Conservation (phyloP, 768 basidiomycete species). For the Rhizopogon rudus region DNA sequence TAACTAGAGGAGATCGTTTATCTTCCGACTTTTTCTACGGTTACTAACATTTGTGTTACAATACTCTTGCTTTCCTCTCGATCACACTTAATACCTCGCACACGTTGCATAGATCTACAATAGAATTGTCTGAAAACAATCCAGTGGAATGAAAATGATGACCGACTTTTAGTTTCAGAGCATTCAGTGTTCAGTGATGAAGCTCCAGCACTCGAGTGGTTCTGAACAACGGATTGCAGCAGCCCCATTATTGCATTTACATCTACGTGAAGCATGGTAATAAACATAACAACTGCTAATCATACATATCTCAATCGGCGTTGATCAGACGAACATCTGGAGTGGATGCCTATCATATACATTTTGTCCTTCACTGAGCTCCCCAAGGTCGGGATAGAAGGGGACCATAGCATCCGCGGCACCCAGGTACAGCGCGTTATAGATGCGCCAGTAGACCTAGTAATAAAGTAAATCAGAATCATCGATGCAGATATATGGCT, state of each 20-base stretch:
- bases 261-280: background rate
- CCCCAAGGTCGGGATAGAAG: constrained; percentile 89
- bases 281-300: constrained; percentile 1
- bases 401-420: constrained; percentile 90
- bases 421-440: constrained; percentile 92
- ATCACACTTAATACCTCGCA: background rate
- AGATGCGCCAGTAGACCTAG: constrained; percentile 87
- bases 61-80: background rate
- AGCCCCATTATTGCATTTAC: background rate
- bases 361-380: constrained; percentile 89
- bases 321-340: constrained; percentile 70
- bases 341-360: constrained; percentile 81
- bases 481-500: background rate
- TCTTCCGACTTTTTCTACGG: background rate
- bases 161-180: too few species aligned
- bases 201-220: too few species aligned
- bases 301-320: background rate
- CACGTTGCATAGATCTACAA: background rate
- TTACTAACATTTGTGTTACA: background rate
- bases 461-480: background rate
- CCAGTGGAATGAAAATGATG: too few species aligned
- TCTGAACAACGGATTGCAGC: too few species aligned
- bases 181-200: too few species aligned
- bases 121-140: background rate
- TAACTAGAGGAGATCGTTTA: constrained; percentile 9